Evolutionary conservation across 2,329 filamentous ascomycete genomes (phyloP), one percentile per base, ranked within the genome.

Genomic region (Fusarium sororula): DNA sequence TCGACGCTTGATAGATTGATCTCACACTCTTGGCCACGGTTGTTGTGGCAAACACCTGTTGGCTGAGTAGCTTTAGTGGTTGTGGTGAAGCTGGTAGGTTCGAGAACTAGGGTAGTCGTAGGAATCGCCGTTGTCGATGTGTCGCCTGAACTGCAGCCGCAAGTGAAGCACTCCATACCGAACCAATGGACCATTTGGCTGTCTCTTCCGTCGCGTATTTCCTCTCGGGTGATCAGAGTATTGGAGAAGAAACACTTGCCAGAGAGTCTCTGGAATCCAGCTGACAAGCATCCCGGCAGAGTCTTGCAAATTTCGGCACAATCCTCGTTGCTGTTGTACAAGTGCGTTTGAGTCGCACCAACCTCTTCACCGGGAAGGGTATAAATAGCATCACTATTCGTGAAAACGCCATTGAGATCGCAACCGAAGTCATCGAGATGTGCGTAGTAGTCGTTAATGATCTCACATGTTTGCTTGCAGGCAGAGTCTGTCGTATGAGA

Each of bases 21-120:
- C 38, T 69, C 42, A 39, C 68, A 70, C 12, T 39, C 14, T 26
- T 71, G 48, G 15, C 66, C 66, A 10, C 45, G 61, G 20, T 39
- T 57, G 13, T 70, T 70, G 3, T 41, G 30, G 17, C 68, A 71
- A 13, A n/a, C 20, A 1, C 44, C 22, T 1, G 50, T 50, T 47
- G 44, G 35, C 6, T 37, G 55, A 20, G 28, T n/a, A 18, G 38
- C 11, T 39, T 42, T 63, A 0, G 56, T 15, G 3, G 62, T 62
- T 6, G 62, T 32, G 24, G 42, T 17, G 3, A 38, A 32, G 9
- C 24, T 45, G 13, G 39, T 45, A 10, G 44, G 11, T 5, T 59
- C 56, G 4, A 5, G n/a, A 17, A 17, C 18, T 5, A 24, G 10
- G 8, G 13, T 47, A 15, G 30, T 12, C 2, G 32, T 26, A 18